Evolutionary conservation across 2,329 filamentous ascomycete species (phyloP).

Genomic region (Peltaster fructicola): DNA sequence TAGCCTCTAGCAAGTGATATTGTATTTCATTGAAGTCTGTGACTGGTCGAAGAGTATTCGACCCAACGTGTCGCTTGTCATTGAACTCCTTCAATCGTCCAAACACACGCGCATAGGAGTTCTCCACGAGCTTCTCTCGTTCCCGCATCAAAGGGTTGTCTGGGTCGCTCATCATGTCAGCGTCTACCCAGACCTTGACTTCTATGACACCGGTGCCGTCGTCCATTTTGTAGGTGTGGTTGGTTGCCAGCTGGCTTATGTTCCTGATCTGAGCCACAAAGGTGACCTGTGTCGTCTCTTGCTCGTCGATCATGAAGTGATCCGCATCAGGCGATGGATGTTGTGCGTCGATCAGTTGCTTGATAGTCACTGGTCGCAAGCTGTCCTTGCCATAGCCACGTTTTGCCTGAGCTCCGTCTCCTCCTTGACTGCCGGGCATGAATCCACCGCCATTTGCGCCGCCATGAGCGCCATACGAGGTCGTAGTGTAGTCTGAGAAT

Average conservation of each 20-base stretch:
- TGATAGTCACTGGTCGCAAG: constrained; percentile 84
- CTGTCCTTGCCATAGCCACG: constrained; percentile 58
- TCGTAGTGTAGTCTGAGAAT: constrained; percentile 34
- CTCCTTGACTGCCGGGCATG: constrained; percentile 32
- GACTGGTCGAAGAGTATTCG: constrained; percentile 64
- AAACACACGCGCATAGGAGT: constrained; percentile 71
- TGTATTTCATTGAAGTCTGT: constrained; percentile 81
- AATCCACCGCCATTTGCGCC: constrained; percentile 42
- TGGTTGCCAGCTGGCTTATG: constrained; percentile 72
- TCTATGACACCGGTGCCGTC: constrained; percentile 89
- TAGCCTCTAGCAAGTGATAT: constrained; percentile 80
- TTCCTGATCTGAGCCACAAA: constrained; percentile 83
- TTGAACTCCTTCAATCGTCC: constrained; percentile 72
- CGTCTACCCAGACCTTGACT: constrained; percentile 72
- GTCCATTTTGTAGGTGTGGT: constrained; percentile 82
- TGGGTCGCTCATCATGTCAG: constrained; percentile 33
- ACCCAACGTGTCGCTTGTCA: constrained; percentile 64
- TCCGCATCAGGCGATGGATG: constrained; percentile 57
- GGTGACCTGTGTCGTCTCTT: constrained; percentile 52
- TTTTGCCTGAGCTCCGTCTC: constrained; percentile 21
- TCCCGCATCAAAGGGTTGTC: constrained; percentile 20
- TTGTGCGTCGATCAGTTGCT: constrained; percentile 73
- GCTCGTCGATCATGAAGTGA: constrained; percentile 62
- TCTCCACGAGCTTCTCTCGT: constrained; percentile 39
- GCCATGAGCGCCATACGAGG: constrained; percentile 37